Evolutionary conservation across 495 filamentous ascomycete species (phyloP), one percentile per base, ranked within the genome.

Genomic region (Penicillium arizonense): DNA sequence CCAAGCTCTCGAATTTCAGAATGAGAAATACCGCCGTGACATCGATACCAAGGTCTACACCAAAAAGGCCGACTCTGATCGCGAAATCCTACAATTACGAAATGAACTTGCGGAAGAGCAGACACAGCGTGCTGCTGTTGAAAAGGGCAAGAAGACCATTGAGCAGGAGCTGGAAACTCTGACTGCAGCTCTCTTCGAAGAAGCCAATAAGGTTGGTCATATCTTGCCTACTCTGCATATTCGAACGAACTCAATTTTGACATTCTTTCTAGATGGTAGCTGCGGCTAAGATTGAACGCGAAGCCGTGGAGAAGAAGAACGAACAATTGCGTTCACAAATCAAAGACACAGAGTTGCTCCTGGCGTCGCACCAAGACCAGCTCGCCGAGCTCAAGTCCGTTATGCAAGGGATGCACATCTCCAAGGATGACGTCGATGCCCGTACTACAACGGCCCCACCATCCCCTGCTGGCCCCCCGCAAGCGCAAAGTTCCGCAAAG

Each of bases 301-400:
- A 95, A 59, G 77, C 77, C 33, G 80, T 90, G 34, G 85, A 89
- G 57, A 82, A 86, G 50, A 87, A 85, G 62, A 93, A 89, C 53
- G 87, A 91, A 50, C 89, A 92, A 67, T 74, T 96, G 20, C 84
- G 83, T 56, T 77, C 81, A 16, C 88, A 94, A 67, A 73, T 95
- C 41, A 84, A 82, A 56, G 90, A 97, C 64, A 90, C 87, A 3
- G 94, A 97, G 69, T 71, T 78, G n/a, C 81, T 98, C 24, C 79
- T 97, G 36, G 81, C 83, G 36, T 94, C 88, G 7, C 91, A 96
- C 52, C 93, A 96, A 64, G 91, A 97, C 63, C 94, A 98, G 69
- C 79, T 98, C 9, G 81, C 86, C 7, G 88, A 97, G 69, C 79
- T 98, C 36, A 97, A 97, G 67, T 77, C 79, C 6, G 90, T 95